Conservation (phyloP, 164 flowering plant genomes). For the Stephania yunnanensis region DNA sequence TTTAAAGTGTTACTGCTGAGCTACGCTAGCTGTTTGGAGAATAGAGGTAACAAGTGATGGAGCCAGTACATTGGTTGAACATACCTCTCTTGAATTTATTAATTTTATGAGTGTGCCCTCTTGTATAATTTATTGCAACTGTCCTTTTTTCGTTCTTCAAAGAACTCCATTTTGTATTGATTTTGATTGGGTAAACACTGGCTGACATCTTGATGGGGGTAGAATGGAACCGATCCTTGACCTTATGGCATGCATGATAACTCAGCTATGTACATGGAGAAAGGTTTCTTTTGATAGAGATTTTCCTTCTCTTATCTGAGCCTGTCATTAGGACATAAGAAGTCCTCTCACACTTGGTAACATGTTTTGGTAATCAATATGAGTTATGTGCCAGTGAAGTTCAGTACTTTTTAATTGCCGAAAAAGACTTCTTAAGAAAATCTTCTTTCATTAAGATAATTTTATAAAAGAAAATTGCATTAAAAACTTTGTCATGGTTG, state of each 20-base stretch:
- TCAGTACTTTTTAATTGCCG: too few relatives aligned
- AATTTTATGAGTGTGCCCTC: background rate
- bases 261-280: background rate
- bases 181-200: background rate
- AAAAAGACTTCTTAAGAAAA: too few relatives aligned
- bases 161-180: background rate
- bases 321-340: background rate
- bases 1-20: background rate
- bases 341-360: too few relatives aligned
- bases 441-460: too few relatives aligned
- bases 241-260: background rate
- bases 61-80: background rate
- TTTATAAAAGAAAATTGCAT: too few relatives aligned
- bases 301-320: background rate
- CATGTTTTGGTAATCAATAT: too few relatives aligned
- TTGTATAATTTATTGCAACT: background rate
- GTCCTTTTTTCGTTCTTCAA: too few relatives aligned
- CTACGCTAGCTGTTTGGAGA: background rate
- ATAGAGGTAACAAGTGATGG: background rate
- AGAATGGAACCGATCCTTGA: background rate
- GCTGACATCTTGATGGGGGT: background rate
- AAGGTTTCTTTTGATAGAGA: background rate
- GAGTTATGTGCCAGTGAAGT: too few relatives aligned
- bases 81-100: background rate
- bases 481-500: too few relatives aligned